Conservation (phyloP, 2,329 filamentous ascomycete genomes). For the Ophiosphaerella korrae region DNA sequence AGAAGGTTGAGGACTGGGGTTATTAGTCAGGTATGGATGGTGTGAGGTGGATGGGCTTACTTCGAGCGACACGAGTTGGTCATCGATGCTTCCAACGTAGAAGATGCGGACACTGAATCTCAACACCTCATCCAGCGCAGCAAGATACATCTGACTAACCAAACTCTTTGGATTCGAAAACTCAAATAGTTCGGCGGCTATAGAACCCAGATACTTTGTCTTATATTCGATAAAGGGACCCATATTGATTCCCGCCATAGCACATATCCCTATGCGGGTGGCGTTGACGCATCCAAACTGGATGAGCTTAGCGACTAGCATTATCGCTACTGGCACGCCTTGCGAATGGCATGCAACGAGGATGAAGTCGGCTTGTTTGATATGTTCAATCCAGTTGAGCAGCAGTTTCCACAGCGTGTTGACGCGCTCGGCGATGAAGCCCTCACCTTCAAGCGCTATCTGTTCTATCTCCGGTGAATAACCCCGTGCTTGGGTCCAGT, state of each 20-base stretch:
- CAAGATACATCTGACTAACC: conserved; percentile 81
- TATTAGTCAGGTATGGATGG: conserved; percentile 5
- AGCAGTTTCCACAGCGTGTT: conserved; percentile 93
- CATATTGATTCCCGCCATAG: conserved; percentile 87
- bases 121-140: conserved; percentile 74
- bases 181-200: conserved; percentile 92
- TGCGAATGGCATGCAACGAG: conserved; percentile 94
- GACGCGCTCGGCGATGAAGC: conserved; percentile 85
- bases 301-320: conserved; percentile 90
- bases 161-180: conserved; percentile 82
- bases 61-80: conserved; percentile 93
- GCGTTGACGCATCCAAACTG: conserved; percentile 82
- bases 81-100: conserved; percentile 93
- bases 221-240: conserved; percentile 93
- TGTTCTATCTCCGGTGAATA: conserved; percentile 86
- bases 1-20: conserved; percentile 85
- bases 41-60: conserved; percentile 50
- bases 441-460: conserved; percentile 92
- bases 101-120: conserved; percentile 81
- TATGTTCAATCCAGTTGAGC: conserved; percentile 91
- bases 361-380: conserved; percentile 85
- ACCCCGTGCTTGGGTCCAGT: conserved; percentile 74
- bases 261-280: conserved; percentile 79
- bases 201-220: conserved; percentile 84
- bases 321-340: conserved; percentile 90